Conservation (phyloP, 2,329 filamentous ascomycete species). For the Ophidiomyces ophidiicola region DNA sequence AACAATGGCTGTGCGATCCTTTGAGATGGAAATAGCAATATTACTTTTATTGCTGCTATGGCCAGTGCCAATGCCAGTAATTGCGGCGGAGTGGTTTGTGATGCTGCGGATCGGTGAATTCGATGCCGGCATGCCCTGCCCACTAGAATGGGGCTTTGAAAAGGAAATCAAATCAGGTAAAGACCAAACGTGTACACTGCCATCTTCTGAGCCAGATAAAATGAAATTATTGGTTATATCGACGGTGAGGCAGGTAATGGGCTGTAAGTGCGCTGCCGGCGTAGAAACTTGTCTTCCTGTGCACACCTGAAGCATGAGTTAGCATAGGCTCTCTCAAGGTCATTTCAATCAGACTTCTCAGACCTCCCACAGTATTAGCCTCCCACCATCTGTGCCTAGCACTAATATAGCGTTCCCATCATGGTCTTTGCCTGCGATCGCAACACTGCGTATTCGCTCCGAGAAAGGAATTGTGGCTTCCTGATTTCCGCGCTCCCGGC, state of each 20-base stretch:
- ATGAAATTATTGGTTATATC: slow-evolving; percentile 49
- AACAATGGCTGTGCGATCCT: slow-evolving; percentile 76
- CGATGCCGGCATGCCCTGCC: slow-evolving; percentile 32
- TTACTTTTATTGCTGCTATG: slow-evolving; percentile 61
- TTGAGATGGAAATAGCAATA: slow-evolving; percentile 70
- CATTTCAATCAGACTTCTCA: slow-evolving; percentile 22
- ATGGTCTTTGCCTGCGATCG: slow-evolving; percentile 52
- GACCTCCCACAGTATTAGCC: slow-evolving; percentile 88
- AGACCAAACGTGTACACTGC: slow-evolving; percentile 87
- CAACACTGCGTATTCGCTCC: slow-evolving; percentile 69
- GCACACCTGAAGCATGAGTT: slow-evolving; percentile 24
- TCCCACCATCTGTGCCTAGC: slow-evolving; percentile 71
- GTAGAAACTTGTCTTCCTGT: slow-evolving; percentile 36
- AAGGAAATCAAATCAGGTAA: slow-evolving; percentile 60
- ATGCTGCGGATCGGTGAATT: slow-evolving; percentile 64
- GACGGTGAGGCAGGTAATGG: slow-evolving; percentile 60
- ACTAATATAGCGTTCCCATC: slow-evolving; percentile 47
- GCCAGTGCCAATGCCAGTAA: slow-evolving; percentile 43
- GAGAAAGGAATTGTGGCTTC: slow-evolving; percentile 80
- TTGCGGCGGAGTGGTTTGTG: slow-evolving; percentile 50
- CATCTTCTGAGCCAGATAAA: slow-evolving; percentile 48
- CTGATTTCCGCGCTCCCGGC: slow-evolving; percentile 67
- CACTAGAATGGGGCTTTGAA: slow-evolving; percentile 32
- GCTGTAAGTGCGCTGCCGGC: slow-evolving; percentile 32
- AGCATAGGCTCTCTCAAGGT: background rate